Base-by-base conservation (phyloP, 75 land plant genomes). In the Cupressus sempervirens region DNA sequence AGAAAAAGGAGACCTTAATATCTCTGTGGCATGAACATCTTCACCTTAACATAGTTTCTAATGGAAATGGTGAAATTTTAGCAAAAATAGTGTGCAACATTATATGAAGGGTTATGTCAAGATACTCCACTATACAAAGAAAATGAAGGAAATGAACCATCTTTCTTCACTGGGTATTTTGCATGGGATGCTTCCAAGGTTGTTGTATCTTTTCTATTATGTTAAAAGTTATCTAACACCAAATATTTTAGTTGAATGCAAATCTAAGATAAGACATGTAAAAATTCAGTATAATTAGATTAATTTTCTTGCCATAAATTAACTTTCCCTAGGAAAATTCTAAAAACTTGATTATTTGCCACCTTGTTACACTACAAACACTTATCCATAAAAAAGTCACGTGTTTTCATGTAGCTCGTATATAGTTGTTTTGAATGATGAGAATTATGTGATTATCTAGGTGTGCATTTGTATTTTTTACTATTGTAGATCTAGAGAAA, bases 401-500 rank as follows among this genome's bases (percentile, higher is more conserved):
- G 1, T 58, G 65, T 58, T 58, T 23, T 20, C 23, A 6, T 20
- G 23, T 6, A 58, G 23, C 65, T 58, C 65, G 23, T 23, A 58
- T 58, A 26, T 58, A 7, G 65, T 6, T 23, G 65, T 70, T 70
- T 70, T 70, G 74, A 32, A 32, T 30, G 3, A 3, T 70, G 74
- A 32, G 74, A 32, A 29, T 70, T 70, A 0, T 70, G 35, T 30
- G 13, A 70, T 70, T 70, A 70, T 70, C 32, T 70, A 13, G 35
- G 30, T 70, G 13, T 9, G 35, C 30, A 10, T n/a, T n/a, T n/a
- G n/a, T n/a, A n/a, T n/a, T 29, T 48, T 70, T 70, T 8, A 70
- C 11, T 35, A 36, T 76, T 86, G 68, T 92, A 98, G 99, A 90
- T 87, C 68, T 90, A 90, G 73, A 98, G 93, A 82, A 94, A 96